Base-by-base conservation (phyloP, 441 rosid species). In the Pelargonium citronellum region DNA sequence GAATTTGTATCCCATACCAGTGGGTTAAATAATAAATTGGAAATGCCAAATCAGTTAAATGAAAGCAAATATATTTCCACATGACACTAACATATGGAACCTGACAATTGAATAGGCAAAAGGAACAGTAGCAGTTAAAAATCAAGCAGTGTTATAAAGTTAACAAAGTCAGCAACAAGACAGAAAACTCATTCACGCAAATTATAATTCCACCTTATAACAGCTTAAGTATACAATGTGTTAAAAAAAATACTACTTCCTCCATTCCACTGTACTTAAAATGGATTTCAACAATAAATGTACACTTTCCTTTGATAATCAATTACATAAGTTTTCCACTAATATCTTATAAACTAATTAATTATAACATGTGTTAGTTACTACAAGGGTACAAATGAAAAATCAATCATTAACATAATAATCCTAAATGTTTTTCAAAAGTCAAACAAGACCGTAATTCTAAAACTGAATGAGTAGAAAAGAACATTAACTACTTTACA, bases 401-500 rank as follows among this genome's bases (percentile, higher is more conserved):
- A 9, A 13, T 24, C 65, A 3, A 20, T 1, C 16, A 60, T 20
- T 9, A 19, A 17, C 64, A 7, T 19, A 58, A 60, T 60, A 20
- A 39, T 39, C 43, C 43, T 39, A 6, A 39, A 39, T 39, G 43
- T 7, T 39, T 39, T 39, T 39, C 9, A 39, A 39, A 39, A 39
- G 43, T 39, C 43, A 39, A 39, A 39, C 43, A 39, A 39, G 43
- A 39, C 15, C 12, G 1, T 49, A 12, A 49, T 49, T 49, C 15
- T 60, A 34, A n/a, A 60, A 60, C 27, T 30, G 27, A 60, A 60
- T 11, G 12, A 20, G 15, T 3, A 34, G 13, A 4, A 60, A 4
- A 10, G 64, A 60, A 60, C 64, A 60, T 34, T 60, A 22, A 60
- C 64, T 58, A 60, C n/a, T n/a, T n/a, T n/a, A n/a, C n/a, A n/a